Percentiles rank a stretch among this genome's conserved stretches.
Evolutionary conservation across 1,284 basidiomycete genomes (phyloP).

Genomic region (Rhodotorula sp.): DNA sequence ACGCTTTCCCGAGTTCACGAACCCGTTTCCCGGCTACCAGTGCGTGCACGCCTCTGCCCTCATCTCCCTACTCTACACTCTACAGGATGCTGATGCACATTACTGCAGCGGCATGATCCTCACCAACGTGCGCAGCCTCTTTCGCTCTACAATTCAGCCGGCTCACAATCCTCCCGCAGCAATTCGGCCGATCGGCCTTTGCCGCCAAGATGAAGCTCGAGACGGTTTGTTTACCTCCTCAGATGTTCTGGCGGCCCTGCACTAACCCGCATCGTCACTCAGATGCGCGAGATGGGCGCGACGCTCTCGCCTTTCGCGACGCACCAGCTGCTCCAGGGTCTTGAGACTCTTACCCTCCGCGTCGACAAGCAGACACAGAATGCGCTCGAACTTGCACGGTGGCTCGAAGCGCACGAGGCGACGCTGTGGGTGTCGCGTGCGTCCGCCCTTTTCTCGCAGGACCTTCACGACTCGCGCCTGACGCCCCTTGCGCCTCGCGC

Average conservation of each 20-base stretch:
- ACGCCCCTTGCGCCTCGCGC: neutral
- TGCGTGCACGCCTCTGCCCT: neutral
- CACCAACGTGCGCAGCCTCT: neutral
- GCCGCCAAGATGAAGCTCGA: conserved; percentile 58
- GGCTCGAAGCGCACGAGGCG: conserved; percentile 68
- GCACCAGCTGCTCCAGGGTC: conserved; percentile 61
- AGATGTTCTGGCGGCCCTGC: no score
- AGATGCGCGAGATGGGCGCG: conserved; percentile 50
- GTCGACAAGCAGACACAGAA: conserved; percentile 75
- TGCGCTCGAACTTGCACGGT: conserved; percentile 71
- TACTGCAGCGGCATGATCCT: conserved; percentile 3
- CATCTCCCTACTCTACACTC: no score
- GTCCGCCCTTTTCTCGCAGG: neutral
- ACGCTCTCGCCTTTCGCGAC: conserved; percentile 20
- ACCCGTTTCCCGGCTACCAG: conserved; percentile 4
- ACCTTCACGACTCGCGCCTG: neutral
- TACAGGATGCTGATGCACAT: neutral
- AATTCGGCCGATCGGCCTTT: conserved; percentile 6
- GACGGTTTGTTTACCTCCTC: conserved; percentile 49
- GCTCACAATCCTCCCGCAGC: neutral
- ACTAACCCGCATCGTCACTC: neutral
- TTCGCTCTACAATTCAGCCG: no score
- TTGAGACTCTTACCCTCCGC: conserved; percentile 81
- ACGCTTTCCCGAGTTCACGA: conserved; percentile 18
- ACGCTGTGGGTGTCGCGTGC: conserved; percentile 64